These are phyloP conservation scores for Kernera saxatilis DNA, from an alignment of 345 rosid genomes.

Conservation along the genomic window DNA sequence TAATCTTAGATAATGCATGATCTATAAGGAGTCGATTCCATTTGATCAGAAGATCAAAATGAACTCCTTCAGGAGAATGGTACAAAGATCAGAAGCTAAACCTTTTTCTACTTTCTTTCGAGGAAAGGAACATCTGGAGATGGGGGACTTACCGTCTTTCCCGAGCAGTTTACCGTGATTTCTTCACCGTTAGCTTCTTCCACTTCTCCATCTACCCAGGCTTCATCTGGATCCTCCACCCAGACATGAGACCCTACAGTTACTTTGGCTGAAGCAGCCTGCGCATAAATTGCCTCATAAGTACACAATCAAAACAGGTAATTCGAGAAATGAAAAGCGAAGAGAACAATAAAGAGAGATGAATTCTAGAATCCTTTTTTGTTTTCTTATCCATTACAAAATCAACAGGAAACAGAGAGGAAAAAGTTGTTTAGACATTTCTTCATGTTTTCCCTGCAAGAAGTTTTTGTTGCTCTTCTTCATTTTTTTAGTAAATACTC, in stretches of 20 bases:
- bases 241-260: slow-evolving; percentile 78
- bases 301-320: neutral
- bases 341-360: neutral
- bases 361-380: neutral
- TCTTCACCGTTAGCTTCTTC: slow-evolving; percentile 50
- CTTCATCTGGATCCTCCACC: slow-evolving; percentile 76
- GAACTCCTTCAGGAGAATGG: neutral
- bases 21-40: neutral
- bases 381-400: neutral
- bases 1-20: neutral
- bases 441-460: too few relatives aligned
- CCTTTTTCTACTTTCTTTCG: neutral
- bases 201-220: slow-evolving; percentile 94
- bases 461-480: too few relatives aligned
- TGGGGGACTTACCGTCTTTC: slow-evolving; percentile 50
- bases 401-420: too few relatives aligned
- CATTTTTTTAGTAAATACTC: too few relatives aligned
- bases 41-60: neutral
- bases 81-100: neutral
- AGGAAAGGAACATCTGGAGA: neutral
- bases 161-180: slow-evolving; percentile 61
- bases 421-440: too few relatives aligned
- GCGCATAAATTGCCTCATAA: slow-evolving; percentile 10
- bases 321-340: neutral
- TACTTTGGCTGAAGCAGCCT: slow-evolving; percentile 57